A percentile compares a stretch with the other conserved stretches of the same genome.
Conservation (phyloP, 306 rosid species). For the Dryas octopetala region DNA sequence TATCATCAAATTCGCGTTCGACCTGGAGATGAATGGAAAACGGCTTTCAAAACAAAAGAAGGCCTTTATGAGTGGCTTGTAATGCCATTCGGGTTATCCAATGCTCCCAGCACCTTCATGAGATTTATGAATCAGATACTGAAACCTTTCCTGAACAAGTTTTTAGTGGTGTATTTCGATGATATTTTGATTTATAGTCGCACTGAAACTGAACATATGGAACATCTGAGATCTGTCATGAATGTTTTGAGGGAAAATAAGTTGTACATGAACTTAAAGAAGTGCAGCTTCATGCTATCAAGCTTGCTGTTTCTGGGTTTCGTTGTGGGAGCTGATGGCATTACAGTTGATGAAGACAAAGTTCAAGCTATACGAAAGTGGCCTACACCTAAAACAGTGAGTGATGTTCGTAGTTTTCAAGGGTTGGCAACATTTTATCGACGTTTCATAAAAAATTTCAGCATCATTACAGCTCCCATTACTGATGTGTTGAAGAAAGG, state of each 20-base stretch:
- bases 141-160: not conserved
- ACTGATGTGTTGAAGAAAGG: not conserved
- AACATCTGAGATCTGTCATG: not conserved
- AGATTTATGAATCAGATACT: not conserved
- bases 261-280: not conserved
- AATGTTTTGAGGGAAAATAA: not conserved
- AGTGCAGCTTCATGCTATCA: not conserved
- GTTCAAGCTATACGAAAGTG: not conserved
- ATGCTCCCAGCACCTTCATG: not conserved
- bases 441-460: not conserved
- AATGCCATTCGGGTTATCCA: no score
- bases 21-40: no score
- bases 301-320: not conserved
- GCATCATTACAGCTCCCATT: not conserved
- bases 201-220: no score
- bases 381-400: not conserved
- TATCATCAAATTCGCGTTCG: no score
- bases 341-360: not conserved
- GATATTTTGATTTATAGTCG: not conserved
- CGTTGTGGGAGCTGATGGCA: not conserved
- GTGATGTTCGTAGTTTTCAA: not conserved
- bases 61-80: no score
- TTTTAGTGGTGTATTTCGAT: not conserved
- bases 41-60: no score
- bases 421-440: not conserved